A percentile compares a stretch with the other conserved stretches of the same genome.
phyloP scores from a whole-genome alignment of 2,329 filamentous ascomycete species.

The Botrytis cinerea region DNA sequence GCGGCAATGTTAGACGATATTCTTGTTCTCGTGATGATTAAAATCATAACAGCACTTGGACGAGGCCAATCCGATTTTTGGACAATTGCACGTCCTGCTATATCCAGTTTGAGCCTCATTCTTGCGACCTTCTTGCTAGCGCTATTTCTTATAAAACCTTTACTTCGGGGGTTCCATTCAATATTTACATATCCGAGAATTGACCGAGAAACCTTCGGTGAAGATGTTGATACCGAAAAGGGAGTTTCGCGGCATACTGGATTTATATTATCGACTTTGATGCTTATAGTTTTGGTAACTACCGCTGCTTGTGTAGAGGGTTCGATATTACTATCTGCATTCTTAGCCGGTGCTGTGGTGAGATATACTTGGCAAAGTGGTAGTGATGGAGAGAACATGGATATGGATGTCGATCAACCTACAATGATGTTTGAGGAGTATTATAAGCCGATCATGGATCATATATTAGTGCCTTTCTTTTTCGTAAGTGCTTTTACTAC shows the following conservation, averaged over 20 bases:
- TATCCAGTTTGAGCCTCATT: conserved; percentile 17
- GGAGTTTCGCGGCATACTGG: neutral
- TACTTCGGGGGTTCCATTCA: neutral
- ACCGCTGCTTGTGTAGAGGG: conserved; percentile 20
- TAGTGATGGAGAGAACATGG: neutral
- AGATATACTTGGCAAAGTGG: conserved; percentile 10
- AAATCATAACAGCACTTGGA: conserved; percentile 18
- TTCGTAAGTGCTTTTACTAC: conserved; percentile 52
- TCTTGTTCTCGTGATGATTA: conserved; percentile 21
- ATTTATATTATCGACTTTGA: conserved; percentile 13
- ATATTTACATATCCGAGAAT: neutral
- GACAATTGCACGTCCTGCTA: conserved; percentile 19
- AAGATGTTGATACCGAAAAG: neutral
- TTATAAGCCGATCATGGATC: conserved; percentile 39
- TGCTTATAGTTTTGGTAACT: conserved; percentile 10
- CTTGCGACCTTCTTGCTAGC: neutral
- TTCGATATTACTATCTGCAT: conserved; percentile 14
- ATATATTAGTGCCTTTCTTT: conserved; percentile 59
- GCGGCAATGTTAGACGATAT: conserved; percentile 22
- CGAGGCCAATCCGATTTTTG: conserved; percentile 11
- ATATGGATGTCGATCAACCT: conserved; percentile 11
- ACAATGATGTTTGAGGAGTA: conserved; percentile 36
- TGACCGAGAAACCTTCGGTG: neutral
- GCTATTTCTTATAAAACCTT: neutral
- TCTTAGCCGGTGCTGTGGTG: conserved; percentile 19